Conservation (phyloP, 345 rosid species). For the Eutrema japonicum region DNA sequence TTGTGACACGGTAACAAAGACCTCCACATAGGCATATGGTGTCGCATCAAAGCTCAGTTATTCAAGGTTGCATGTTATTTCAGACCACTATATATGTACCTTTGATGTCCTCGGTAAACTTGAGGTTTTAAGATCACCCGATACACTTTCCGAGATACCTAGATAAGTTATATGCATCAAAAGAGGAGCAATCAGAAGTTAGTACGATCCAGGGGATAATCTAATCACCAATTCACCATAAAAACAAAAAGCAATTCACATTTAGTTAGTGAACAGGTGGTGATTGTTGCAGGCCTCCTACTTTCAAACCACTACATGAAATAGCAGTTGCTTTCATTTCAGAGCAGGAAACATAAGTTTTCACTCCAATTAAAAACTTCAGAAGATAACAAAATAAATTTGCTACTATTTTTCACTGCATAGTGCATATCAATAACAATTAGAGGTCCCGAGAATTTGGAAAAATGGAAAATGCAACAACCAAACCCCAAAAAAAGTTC, state of each 20-base stretch:
- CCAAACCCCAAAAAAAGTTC: background rate
- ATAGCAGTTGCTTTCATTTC: constrained; percentile 3
- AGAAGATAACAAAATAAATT: background rate
- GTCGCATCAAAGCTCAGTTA: background rate
- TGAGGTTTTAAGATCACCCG: constrained; percentile 19
- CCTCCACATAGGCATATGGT: background rate
- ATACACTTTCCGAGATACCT: constrained; percentile 32
- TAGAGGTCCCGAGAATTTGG: background rate
- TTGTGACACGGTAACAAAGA: constrained; percentile 14
- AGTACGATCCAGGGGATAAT: background rate
- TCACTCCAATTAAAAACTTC: background rate
- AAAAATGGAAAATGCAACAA: constrained; percentile 13
- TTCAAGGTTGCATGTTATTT: no score
- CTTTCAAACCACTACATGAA: background rate
- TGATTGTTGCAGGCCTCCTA: background rate
- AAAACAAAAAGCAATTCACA: background rate
- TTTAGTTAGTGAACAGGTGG: background rate
- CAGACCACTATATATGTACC: constrained; percentile 26
- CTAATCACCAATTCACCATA: background rate
- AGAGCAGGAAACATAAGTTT: background rate
- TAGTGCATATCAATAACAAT: constrained; percentile 3
- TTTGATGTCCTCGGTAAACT: constrained; percentile 23
- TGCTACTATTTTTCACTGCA: background rate
- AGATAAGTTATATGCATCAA: constrained; percentile 20
- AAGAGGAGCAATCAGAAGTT: constrained; percentile 11